Evolutionary conservation across 768 basidiomycete species (phyloP), one percentile per base, ranked within the genome.

Genomic region (Boletus rubescentipes): DNA sequence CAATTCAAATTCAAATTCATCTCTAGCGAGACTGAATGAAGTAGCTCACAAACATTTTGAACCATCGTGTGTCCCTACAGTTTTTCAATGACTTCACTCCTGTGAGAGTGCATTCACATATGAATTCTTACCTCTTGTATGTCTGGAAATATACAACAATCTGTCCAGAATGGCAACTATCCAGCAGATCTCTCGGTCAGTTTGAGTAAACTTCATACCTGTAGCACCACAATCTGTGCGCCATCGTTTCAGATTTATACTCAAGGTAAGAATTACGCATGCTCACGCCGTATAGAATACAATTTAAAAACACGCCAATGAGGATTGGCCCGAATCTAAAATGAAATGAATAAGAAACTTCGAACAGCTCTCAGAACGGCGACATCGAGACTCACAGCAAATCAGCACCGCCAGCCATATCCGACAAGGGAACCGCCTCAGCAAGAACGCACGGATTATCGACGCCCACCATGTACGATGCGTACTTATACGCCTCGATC

Each of bases 61-160:
- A 74, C 73, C 77, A 78, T 11, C 54, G 40, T 21, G 64, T 70
- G 53, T 82, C 81, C 20, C 79, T 81, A 35, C 12, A 26, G n/a
- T 44, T 29, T 43, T 29, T 3, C 26, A 26, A 6, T 4, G 26
- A 4, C 6, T 6, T 26, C 26, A 26, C 4, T 26, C 4, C 26
- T 26, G 26, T 26, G 6, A 6, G 26, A 26, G n/a, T n/a, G 26
- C 3, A 4, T 26, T 26, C 6, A 26, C 26, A 3, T 4, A 26
- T 6, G 26, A 6, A 26, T 26, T 26, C 4, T 34, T 72, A 60
- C 79, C 56, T 62, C 54, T 73, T 75, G 62, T 70, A 76, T 0
- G 72, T 70, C 39, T 69, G 73, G 59, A 70, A 77, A 60, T 82
- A 82, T 7, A 82, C 44, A 52, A 77, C 79, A 11, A 73, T 69